These are phyloP conservation scores for Didymella arachidicola DNA, from an alignment of 2,329 filamentous ascomycete genomes.

Conservation along the genomic window DNA sequence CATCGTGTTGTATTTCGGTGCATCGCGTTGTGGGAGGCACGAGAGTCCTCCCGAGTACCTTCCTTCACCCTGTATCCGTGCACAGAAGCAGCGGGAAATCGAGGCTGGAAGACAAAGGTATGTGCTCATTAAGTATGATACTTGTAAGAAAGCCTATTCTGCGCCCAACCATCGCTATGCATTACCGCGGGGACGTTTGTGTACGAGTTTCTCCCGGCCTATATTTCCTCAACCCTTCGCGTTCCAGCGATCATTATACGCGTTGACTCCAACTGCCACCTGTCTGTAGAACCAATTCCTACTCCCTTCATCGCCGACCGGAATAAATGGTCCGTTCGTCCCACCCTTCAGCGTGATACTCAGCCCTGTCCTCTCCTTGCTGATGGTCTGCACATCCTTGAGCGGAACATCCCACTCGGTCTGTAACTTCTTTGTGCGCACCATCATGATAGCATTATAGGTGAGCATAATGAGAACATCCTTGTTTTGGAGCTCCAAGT, in stretches of 20 bases:
- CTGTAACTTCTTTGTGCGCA: constrained; percentile 82
- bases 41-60: too few relatives aligned
- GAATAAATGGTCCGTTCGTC: constrained; percentile 92
- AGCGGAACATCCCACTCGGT: constrained; percentile 96
- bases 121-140: constrained; percentile 13
- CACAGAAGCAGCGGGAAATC: background rate
- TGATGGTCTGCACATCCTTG: constrained; percentile 96
- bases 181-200: background rate
- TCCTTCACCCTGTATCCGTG: background rate
- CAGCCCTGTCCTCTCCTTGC: constrained; percentile 94
- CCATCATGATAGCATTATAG: constrained; percentile 80
- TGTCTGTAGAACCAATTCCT: constrained; percentile 72
- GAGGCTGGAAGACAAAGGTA: background rate
- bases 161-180: constrained; percentile 14
- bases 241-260: constrained; percentile 72
- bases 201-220: background rate
- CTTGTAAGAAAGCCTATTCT: background rate
- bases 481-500: constrained; percentile 87
- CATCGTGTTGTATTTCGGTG: too few relatives aligned
- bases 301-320: constrained; percentile 84
- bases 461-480: constrained; percentile 79
- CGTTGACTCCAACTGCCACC: constrained; percentile 71
- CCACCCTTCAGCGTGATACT: constrained; percentile 88
- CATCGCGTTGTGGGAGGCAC: too few relatives aligned
- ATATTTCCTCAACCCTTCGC: constrained; percentile 57